These are phyloP conservation scores for Rubroboletus satanas DNA, from an alignment of 768 basidiomycete species.

Conservation along the genomic window DNA sequence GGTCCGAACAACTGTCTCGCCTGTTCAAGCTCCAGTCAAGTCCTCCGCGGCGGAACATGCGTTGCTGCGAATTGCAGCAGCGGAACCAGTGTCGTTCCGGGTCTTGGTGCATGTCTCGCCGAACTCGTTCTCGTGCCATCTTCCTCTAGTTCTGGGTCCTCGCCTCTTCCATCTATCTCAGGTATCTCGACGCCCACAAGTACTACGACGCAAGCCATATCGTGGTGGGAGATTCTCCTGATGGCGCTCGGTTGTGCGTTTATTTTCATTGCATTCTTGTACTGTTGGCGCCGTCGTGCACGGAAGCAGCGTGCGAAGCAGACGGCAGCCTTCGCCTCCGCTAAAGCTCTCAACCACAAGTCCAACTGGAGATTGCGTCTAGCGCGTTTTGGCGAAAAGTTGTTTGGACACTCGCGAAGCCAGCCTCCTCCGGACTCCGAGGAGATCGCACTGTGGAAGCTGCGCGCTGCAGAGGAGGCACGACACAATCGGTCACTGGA, in stretches of 20 bases:
- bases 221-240: slow-evolving; percentile 84
- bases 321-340: slow-evolving; percentile 61
- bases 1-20: slow-evolving; percentile 69
- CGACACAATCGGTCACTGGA: slow-evolving; percentile 48
- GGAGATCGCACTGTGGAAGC: slow-evolving; percentile 49
- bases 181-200: slow-evolving; percentile 54
- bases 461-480: slow-evolving; percentile 50
- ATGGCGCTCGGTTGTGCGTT: slow-evolving; percentile 81
- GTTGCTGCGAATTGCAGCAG: slow-evolving; percentile 57
- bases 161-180: slow-evolving; percentile 49
- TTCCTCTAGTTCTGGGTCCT: slow-evolving; percentile 37
- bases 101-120: slow-evolving; percentile 77
- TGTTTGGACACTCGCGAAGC: slow-evolving; percentile 49
- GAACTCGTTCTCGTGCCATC: slow-evolving; percentile 59
- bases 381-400: slow-evolving; percentile 49
- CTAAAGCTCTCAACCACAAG: slow-evolving; percentile 49
- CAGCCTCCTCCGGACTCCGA: slow-evolving; percentile 33
- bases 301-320: slow-evolving; percentile 64
- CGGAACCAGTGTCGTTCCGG: slow-evolving; percentile 54
- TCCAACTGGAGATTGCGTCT: slow-evolving; percentile 55
- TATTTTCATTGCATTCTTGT: slow-evolving; percentile 63
- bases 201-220: slow-evolving; percentile 38
- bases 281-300: slow-evolving; percentile 67
- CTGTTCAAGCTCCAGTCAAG: slow-evolving; percentile 58
- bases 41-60: slow-evolving; percentile 66